Conservation (phyloP, 2,329 filamentous ascomycete genomes). For the Colletotrichum cuscutae region DNA sequence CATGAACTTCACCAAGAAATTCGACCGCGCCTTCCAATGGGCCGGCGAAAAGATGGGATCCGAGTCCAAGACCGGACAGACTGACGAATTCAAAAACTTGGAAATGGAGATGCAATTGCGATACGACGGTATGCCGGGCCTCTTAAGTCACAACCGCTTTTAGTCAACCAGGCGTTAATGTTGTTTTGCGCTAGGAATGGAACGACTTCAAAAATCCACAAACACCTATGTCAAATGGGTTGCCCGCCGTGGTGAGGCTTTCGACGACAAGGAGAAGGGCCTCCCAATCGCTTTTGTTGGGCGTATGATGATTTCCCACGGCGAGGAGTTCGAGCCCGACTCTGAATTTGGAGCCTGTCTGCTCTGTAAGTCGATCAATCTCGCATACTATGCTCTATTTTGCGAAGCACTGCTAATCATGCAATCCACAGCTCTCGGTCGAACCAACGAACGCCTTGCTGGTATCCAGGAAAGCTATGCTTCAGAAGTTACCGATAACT, state of each 20-base stretch:
- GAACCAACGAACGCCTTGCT: slow-evolving; percentile 88
- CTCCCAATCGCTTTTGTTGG: slow-evolving; percentile 84
- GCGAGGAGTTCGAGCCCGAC: slow-evolving; percentile 90
- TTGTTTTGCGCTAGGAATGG: slow-evolving; percentile 75
- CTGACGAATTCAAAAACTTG: slow-evolving; percentile 90
- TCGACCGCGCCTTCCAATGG: slow-evolving; percentile 98
- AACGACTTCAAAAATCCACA: slow-evolving; percentile 88
- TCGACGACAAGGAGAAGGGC: slow-evolving; percentile 87
- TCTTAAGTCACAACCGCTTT: neutral
- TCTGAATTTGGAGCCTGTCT: slow-evolving; percentile 93
- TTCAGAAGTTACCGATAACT: slow-evolving; percentile 79
- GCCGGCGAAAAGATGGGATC: slow-evolving; percentile 95
- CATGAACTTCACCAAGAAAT: slow-evolving; percentile 80
- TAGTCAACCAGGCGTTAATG: slow-evolving; percentile 17
- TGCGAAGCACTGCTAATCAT: slow-evolving; percentile 1
- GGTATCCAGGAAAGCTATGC: slow-evolving; percentile 88
- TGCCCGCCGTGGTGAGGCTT: slow-evolving; percentile 81
- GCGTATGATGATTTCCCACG: slow-evolving; percentile 86
- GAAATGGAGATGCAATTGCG: slow-evolving; percentile 91
- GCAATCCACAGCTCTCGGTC: slow-evolving; percentile 71
- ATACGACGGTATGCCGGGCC: slow-evolving; percentile 77
- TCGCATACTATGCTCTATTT: neutral
- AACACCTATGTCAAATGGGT: slow-evolving; percentile 88
- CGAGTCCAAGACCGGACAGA: slow-evolving; percentile 86
- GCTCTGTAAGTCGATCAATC: slow-evolving; percentile 62